Conservation (phyloP, 495 filamentous ascomycete species). For the Amniculicola lignicola region DNA sequence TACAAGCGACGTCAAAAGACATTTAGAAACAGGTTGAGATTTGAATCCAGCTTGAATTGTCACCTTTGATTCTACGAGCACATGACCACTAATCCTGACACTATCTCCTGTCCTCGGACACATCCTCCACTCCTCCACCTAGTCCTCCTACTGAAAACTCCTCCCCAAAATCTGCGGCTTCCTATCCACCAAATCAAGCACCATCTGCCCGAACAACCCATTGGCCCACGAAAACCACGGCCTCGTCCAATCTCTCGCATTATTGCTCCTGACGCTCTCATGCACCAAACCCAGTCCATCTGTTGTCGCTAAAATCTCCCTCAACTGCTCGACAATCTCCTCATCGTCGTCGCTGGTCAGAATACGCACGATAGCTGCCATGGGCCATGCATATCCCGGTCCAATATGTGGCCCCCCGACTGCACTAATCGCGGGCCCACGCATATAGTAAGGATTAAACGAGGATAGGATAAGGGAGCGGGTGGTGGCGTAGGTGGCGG, state of each 20-base stretch:
- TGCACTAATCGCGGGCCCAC: conserved; percentile 51
- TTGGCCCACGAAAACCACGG: conserved; percentile 73
- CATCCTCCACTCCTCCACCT: neutral
- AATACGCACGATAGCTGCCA: conserved; percentile 56
- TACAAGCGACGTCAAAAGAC: no score
- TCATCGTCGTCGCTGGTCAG: conserved; percentile 53
- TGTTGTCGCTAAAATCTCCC: conserved; percentile 51
- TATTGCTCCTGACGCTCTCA: conserved; percentile 56
- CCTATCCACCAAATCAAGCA: conserved; percentile 53
- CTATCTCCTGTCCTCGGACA: neutral
- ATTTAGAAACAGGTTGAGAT: no score
- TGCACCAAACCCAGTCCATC: conserved; percentile 59
- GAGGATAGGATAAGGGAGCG: conserved; percentile 49
- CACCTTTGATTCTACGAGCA: neutral
- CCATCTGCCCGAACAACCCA: conserved; percentile 64
- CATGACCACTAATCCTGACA: neutral
- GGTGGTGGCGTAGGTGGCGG: conserved; percentile 54
- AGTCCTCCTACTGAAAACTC: conserved; percentile 43
- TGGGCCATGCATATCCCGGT: conserved; percentile 58
- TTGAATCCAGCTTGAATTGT: no score
- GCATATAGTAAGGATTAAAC: conserved; percentile 57
- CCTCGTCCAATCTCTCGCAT: conserved; percentile 54
- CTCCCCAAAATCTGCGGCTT: conserved; percentile 46
- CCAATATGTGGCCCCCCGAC: conserved; percentile 58
- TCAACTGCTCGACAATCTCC: conserved; percentile 50